A percentile compares a stretch with the other conserved stretches of the same genome.
Evolutionary conservation across 106 monocot genomes (phyloP).

Genomic region (Platanthera guangdongensis): DNA sequence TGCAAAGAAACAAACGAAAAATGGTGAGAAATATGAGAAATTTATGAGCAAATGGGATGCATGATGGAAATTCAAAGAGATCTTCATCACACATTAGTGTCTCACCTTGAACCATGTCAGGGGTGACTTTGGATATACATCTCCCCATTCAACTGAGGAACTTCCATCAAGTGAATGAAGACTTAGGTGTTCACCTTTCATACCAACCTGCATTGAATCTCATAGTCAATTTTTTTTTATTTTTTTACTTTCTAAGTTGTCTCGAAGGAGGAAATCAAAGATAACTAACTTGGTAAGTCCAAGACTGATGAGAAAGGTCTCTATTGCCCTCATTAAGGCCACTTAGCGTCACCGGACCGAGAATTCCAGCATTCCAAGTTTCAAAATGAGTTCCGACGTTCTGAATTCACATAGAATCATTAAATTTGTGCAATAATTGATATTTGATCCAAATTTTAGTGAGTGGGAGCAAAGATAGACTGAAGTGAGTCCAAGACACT

Average conservation of each 20-base stretch:
- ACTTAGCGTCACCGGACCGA: slow-evolving; percentile 54
- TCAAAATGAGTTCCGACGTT: slow-evolving; percentile 63
- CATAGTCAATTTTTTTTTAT: background rate
- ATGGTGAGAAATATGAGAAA: background rate
- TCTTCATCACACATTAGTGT: background rate
- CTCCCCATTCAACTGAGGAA: slow-evolving; percentile 60
- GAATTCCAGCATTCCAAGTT: slow-evolving; percentile 64
- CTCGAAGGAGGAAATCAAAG: background rate
- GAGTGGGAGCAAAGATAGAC: too few relatives aligned
- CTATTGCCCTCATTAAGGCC: slow-evolving; percentile 53
- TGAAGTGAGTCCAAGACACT: too few relatives aligned
- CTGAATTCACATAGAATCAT: slow-evolving; percentile 5
- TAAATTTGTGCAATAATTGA: background rate
- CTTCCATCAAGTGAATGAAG: slow-evolving; percentile 52
- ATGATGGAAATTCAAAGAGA: background rate
- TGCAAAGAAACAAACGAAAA: slow-evolving; percentile 5
- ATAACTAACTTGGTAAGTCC: slow-evolving; percentile 59
- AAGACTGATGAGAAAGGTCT: slow-evolving; percentile 74
- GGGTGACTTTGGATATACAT: slow-evolving; percentile 30
- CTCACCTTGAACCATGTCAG: slow-evolving; percentile 77
- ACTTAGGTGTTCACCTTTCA: slow-evolving; percentile 52
- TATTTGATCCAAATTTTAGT: background rate
- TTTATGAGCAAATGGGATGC: background rate
- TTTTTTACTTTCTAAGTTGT: too few relatives aligned
- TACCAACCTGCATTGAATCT: slow-evolving; percentile 39